These are phyloP conservation scores for Penicillium waksmanii DNA, from an alignment of 495 filamentous ascomycete species.

Conservation along the genomic window DNA sequence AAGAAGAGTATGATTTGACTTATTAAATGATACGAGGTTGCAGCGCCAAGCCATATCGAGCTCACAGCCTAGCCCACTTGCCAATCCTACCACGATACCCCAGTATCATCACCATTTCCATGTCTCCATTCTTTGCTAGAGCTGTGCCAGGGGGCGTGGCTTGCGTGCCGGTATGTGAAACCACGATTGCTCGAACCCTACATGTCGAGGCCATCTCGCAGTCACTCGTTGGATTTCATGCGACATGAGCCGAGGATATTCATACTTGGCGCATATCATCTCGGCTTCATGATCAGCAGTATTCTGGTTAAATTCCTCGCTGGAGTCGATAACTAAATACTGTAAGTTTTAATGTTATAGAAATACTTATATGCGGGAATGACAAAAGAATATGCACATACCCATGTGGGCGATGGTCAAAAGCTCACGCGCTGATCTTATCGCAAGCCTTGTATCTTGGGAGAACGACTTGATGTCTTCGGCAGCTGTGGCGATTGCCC, in stretches of 20 bases:
- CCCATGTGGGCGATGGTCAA: constrained; percentile 40
- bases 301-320: constrained; percentile 23
- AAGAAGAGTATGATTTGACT: background rate
- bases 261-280: constrained; percentile 20
- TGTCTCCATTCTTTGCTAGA: background rate
- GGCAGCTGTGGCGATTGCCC: constrained; percentile 38
- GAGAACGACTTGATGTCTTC: constrained; percentile 19
- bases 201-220: constrained; percentile 26
- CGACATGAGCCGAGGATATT: constrained; percentile 18
- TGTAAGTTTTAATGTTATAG: background rate
- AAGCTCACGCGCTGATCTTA: constrained; percentile 34
- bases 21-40: background rate
- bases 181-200: constrained; percentile 27
- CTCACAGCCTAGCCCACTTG: background rate
- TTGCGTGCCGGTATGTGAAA: constrained; percentile 27
- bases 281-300: constrained; percentile 13
- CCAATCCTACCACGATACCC: background rate
- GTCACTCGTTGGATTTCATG: constrained; percentile 22
- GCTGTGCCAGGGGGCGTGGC: constrained; percentile 5
- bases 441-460: constrained; percentile 19
- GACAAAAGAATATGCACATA: constrained; percentile 6
- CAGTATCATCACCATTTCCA: background rate
- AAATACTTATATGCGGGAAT: background rate
- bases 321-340: constrained; percentile 21
- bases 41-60: background rate